Conservation (phyloP, 2,329 filamentous ascomycete genomes). For the Lasiodiplodia gonubiensis region DNA sequence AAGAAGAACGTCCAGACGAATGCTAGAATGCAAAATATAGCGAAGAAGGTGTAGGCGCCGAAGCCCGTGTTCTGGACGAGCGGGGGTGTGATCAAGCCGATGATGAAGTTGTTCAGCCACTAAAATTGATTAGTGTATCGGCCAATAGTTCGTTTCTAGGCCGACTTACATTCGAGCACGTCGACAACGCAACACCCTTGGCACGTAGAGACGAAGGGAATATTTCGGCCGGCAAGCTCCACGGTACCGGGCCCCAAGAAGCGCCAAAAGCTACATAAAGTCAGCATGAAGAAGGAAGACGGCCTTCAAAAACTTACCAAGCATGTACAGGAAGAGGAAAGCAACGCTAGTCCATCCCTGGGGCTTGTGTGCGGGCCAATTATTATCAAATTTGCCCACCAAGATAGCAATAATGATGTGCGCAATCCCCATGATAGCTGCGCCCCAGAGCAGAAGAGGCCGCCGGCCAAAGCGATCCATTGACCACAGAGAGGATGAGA, state of each 20-base stretch:
- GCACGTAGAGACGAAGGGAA: constrained; percentile 66
- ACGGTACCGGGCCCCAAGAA: constrained; percentile 61
- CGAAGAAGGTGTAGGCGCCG: constrained; percentile 50
- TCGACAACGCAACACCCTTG: constrained; percentile 70
- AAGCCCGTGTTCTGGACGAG: constrained; percentile 64
- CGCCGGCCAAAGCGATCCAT: constrained; percentile 52
- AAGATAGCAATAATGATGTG: constrained; percentile 60
- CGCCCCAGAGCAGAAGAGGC: constrained; percentile 49
- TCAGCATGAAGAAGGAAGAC: background rate
- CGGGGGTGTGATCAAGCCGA: constrained; percentile 69
- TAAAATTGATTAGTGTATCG: background rate
- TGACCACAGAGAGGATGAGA: constrained; percentile 48
- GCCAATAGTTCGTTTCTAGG: constrained; percentile 48
- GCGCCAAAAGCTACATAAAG: constrained; percentile 59
- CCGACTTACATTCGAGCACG: constrained; percentile 56
- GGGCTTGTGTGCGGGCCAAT: constrained; percentile 58
- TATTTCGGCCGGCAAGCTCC: constrained; percentile 63
- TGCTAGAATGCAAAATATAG: constrained; percentile 43
- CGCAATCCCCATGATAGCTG: constrained; percentile 55
- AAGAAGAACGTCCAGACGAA: constrained; percentile 45
- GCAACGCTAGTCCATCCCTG: constrained; percentile 64
- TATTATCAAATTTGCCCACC: constrained; percentile 57
- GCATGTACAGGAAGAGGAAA: constrained; percentile 67
- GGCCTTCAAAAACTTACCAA: constrained; percentile 38
- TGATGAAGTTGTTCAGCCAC: constrained; percentile 69